phyloP scores from a whole-genome alignment of 306 rosid species.

The Geum urbanum region DNA sequence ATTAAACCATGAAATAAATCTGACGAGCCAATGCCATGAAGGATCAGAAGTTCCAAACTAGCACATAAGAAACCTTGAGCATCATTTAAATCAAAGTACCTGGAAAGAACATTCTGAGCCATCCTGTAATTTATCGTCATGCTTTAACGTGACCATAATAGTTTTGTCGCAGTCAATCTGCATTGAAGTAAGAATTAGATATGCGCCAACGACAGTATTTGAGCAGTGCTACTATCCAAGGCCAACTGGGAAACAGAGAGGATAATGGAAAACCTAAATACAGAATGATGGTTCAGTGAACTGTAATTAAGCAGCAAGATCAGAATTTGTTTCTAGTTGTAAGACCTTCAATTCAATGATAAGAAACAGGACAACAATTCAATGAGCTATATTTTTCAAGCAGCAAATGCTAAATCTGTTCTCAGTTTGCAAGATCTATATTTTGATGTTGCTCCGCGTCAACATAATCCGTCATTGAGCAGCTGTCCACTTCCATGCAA shows the following conservation, averaged over 20 bases:
- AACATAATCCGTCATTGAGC: background rate
- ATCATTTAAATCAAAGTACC: conserved; percentile 47
- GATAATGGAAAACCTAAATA: background rate
- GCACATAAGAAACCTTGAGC: conserved; percentile 16
- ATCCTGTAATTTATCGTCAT: conserved; percentile 95
- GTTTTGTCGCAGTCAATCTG: conserved; percentile 99
- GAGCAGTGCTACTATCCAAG: background rate
- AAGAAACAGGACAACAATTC: background rate
- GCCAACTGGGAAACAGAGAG: background rate
- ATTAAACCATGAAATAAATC: background rate
- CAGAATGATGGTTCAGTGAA: background rate
- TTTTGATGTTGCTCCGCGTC: background rate
- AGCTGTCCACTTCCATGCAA: conserved; percentile 6
- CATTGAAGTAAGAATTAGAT: background rate
- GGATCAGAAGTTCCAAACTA: background rate
- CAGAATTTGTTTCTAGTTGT: background rate
- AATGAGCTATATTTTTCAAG: background rate
- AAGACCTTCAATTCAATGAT: background rate
- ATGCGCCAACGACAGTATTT: conserved; percentile 1
- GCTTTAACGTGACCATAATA: conserved; percentile 83
- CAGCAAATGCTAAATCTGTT: background rate
- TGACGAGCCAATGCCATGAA: background rate
- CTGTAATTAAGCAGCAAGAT: background rate
- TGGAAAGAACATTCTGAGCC: conserved; percentile 97
- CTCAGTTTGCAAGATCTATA: conserved; percentile 5